Conservation (phyloP, 805 yeast species). For the Candida ficus region DNA sequence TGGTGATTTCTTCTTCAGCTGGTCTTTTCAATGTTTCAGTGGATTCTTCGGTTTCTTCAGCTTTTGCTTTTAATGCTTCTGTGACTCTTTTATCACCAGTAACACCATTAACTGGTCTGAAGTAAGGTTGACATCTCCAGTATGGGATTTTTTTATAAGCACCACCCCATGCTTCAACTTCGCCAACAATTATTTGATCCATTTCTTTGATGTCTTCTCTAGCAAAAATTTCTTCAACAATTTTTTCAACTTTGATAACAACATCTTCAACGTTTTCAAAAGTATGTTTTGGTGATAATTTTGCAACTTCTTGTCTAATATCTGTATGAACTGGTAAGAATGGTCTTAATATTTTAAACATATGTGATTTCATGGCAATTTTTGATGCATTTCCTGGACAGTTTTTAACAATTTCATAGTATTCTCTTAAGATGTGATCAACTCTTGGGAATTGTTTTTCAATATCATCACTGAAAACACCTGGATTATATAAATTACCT, state of each 20-base stretch:
- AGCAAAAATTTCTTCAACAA: slow-evolving; percentile 52
- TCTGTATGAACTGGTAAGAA: slow-evolving; percentile 75
- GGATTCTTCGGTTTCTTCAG: not conserved
- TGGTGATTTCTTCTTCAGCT: slow-evolving; percentile 18
- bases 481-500: slow-evolving; percentile 91
- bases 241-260: slow-evolving; percentile 60
- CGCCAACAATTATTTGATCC: slow-evolving; percentile 55
- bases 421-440: slow-evolving; percentile 77
- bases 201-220: slow-evolving; percentile 45
- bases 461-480: slow-evolving; percentile 63
- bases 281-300: slow-evolving; percentile 36
- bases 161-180: slow-evolving; percentile 70
- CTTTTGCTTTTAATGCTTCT: slow-evolving; percentile 18
- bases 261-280: slow-evolving; percentile 47
- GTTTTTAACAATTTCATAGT: slow-evolving; percentile 66
- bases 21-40: slow-evolving; percentile 20
- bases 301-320: slow-evolving; percentile 68
- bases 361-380: slow-evolving; percentile 85
- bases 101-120: slow-evolving; percentile 82
- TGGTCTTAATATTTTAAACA: slow-evolving; percentile 81
- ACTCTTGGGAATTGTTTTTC: slow-evolving; percentile 80
- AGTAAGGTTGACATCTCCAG: slow-evolving; percentile 96
- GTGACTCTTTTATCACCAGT: slow-evolving; percentile 40
- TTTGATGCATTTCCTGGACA: slow-evolving; percentile 56
- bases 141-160: slow-evolving; percentile 76